A percentile compares a stretch with the other conserved stretches of the same genome.
Conservation (phyloP, 2,329 filamentous ascomycete species). For the Fusarium camptoceras region DNA sequence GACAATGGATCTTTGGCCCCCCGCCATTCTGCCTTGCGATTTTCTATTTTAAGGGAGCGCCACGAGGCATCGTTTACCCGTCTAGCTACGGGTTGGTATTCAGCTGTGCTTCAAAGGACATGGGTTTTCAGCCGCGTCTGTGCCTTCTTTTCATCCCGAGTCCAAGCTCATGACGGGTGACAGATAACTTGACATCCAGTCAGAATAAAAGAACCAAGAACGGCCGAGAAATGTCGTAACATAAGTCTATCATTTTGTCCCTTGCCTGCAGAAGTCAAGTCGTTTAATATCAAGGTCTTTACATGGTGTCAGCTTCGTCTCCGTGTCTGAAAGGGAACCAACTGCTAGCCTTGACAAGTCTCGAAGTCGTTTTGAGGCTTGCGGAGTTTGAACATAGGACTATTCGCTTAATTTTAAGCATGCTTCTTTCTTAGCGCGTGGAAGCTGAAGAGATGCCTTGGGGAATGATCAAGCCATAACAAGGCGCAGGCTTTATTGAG, state of each 20-base stretch:
- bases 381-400: neutral
- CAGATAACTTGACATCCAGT: neutral
- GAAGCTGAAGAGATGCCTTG: neutral
- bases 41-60: conserved; percentile 26
- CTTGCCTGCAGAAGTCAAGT: neutral
- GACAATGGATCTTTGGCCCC: neutral
- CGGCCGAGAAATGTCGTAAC: neutral
- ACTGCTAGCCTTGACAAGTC: neutral
- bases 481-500: neutral
- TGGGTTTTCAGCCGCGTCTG: neutral
- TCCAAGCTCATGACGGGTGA: neutral
- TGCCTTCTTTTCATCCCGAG: neutral
- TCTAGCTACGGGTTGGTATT: neutral
- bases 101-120: neutral
- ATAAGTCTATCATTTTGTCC: neutral
- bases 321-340: neutral
- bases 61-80: neutral
- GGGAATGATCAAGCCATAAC: neutral
- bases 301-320: neutral
- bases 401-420: neutral
- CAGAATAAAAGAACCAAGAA: neutral
- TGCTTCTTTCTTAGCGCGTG: neutral
- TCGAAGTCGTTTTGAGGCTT: neutral
- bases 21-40: conserved; percentile 9
- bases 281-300: neutral